A percentile compares a stretch with the other conserved stretches of the same genome.
phyloP scores from a whole-genome alignment of 1,284 basidiomycete genomes.

The Rhodotorula sp. region DNA sequence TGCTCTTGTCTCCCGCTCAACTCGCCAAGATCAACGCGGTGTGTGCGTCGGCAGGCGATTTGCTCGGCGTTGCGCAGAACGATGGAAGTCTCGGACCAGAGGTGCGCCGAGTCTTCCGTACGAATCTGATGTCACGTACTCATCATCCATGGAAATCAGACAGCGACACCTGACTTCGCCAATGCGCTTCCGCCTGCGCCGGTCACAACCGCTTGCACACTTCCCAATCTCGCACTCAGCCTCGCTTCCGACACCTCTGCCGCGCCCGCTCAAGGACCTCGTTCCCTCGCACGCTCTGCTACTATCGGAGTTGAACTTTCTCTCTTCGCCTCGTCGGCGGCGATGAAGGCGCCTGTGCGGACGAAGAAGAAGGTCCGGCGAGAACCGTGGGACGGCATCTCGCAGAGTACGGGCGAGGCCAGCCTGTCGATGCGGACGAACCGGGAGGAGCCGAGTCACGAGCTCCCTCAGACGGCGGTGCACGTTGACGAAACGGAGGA shows the following conservation, averaged over 20 bases:
- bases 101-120: background rate
- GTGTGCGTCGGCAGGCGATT: too few species aligned
- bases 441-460: background rate
- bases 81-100: background rate
- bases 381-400: constrained; percentile 18
- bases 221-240: background rate
- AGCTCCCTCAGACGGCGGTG: background rate
- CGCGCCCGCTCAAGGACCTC: background rate
- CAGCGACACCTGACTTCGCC: constrained; percentile 2
- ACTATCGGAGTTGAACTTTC: background rate
- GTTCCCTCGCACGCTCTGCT: background rate
- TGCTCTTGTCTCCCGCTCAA: background rate
- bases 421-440: background rate
- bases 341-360: constrained; percentile 3
- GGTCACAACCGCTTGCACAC: background rate
- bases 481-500: background rate
- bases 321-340: constrained; percentile 9
- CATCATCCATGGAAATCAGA: background rate
- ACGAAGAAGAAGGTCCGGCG: background rate
- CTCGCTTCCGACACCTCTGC: background rate
- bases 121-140: too few species aligned
- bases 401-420: constrained; percentile 6
- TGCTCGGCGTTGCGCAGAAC: background rate
- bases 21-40: too few species aligned
- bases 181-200: constrained; percentile 11